Base-by-base conservation (phyloP, 228 moss, liverwort and hornwort species). In the Sphagnum magellanicum region DNA sequence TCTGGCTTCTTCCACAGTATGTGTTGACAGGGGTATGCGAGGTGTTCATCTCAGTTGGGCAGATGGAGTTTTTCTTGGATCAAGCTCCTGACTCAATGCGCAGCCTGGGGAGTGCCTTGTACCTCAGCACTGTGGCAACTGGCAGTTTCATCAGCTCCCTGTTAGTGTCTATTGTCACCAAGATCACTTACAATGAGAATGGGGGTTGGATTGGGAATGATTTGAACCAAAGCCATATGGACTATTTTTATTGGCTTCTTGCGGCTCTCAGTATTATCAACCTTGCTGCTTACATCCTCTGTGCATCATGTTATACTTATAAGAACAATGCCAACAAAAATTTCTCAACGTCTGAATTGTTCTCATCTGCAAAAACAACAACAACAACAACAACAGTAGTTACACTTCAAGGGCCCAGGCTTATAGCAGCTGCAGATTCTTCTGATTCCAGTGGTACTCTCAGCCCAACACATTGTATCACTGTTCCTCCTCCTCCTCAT, bases 131-230 rank as follows among this genome's bases (percentile, higher is more conserved):
- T 51, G 92, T 98, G 50, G 90, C 98, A 15, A 89, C 94, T 14
- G 98, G 98, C 68, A 93, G 92, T 76, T 98, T 93, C 66, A 83
- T 93, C 9, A 98, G 98, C 66, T 93, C 94, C 72, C 90, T 98
- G 63, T 74, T 98, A 11, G 98, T 98, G 63, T 87, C 87, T 53
- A 83, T 93, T 15, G 94, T 98, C 16, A 93, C 98, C 52, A 89
- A 76, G 73, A 51, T 90, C 63, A 92, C 94, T 0, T 82, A 87
- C 71, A 78, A 98, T 74, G 79, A 91, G 16, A 98, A 93, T 65
- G 98, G 98, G 61, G 98, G 98, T 57, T 98, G 98, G 98, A 98
- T 98, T 16, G 98, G 98, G 69, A 98, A 98, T 79, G 74, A 98
- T 69, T 73, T 94, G 72, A 94, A 86, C 64, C 75, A 74, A 59